These are phyloP conservation scores for Volutella citrinella DNA, from an alignment of 2,329 filamentous ascomycete species.

Conservation along the genomic window DNA sequence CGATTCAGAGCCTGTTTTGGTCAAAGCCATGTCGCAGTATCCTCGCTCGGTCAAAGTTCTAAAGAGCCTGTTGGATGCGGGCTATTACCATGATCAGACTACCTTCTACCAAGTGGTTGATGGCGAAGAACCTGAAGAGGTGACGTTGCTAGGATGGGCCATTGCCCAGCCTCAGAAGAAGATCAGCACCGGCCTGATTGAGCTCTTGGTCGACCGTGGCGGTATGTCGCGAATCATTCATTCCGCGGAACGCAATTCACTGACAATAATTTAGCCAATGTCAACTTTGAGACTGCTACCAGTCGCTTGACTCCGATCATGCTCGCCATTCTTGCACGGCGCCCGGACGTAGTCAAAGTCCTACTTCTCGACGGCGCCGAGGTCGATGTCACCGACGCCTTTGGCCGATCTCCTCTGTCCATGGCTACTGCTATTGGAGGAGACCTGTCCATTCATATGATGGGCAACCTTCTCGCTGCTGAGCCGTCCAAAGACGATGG, in stretches of 20 bases:
- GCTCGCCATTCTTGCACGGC: conserved; percentile 53
- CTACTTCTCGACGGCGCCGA: conserved; percentile 59
- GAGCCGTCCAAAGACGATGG: conserved; percentile 61
- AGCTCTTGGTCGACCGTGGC: conserved; percentile 49
- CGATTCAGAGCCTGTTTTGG: conserved; percentile 45
- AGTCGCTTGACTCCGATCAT: conserved; percentile 58
- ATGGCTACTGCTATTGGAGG: conserved; percentile 57
- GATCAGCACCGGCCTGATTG: conserved; percentile 56
- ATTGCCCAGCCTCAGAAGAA: conserved; percentile 61
- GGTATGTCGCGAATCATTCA: conserved; percentile 26
- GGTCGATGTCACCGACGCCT: conserved; percentile 54
- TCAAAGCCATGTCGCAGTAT: conserved; percentile 52
- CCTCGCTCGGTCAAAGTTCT: conserved; percentile 53
- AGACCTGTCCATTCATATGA: conserved; percentile 50
- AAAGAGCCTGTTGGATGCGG: conserved; percentile 51
- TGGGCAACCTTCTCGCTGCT: conserved; percentile 52
- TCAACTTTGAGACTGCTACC: conserved; percentile 50
- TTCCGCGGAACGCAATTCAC: conserved; percentile 1
- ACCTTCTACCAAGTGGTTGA: conserved; percentile 41
- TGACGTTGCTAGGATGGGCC: conserved; percentile 59
- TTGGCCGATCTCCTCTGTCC: conserved; percentile 57
- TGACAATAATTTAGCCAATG: conserved; percentile 42
- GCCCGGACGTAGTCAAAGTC: conserved; percentile 55
- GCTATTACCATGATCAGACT: conserved; percentile 58
- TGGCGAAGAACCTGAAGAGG: conserved; percentile 49